Evolutionary conservation across 2,329 filamentous ascomycete genomes (phyloP).

Genomic region (Fusarium burgessii): DNA sequence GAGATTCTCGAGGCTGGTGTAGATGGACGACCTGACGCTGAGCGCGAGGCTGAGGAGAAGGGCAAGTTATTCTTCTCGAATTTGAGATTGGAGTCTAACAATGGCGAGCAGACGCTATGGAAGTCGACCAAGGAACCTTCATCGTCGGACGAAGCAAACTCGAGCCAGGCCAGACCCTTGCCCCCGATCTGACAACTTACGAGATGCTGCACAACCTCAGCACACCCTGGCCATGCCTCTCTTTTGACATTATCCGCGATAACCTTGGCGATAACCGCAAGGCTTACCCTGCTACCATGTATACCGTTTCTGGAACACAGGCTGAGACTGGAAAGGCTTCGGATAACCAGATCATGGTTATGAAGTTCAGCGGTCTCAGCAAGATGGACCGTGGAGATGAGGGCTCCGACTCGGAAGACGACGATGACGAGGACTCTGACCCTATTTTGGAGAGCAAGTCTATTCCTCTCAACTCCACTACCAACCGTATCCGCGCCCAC

Average conservation of each 20-base stretch:
- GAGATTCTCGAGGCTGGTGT: constrained; percentile 95
- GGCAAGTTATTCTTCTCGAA: constrained; percentile 46
- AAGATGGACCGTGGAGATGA: constrained; percentile 81
- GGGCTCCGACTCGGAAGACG: constrained; percentile 77
- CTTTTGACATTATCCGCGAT: constrained; percentile 92
- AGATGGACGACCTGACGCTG: constrained; percentile 90
- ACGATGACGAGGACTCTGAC: constrained; percentile 82
- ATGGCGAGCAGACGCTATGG: constrained; percentile 75
- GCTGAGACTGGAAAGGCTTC: constrained; percentile 79
- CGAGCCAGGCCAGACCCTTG: constrained; percentile 88
- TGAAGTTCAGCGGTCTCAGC: constrained; percentile 94
- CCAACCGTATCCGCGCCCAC: constrained; percentile 91
- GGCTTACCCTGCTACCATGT: constrained; percentile 95
- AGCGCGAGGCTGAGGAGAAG: constrained; percentile 90
- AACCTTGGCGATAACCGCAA: constrained; percentile 88
- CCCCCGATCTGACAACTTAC: constrained; percentile 94
- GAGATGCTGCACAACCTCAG: constrained; percentile 96
- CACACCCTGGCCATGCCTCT: constrained; percentile 96
- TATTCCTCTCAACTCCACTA: constrained; percentile 87
- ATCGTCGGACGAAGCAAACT: constrained; percentile 95
- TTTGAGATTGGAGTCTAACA: background rate
- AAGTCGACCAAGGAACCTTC: constrained; percentile 93
- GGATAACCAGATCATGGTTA: constrained; percentile 94
- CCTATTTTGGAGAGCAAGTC: constrained; percentile 93
- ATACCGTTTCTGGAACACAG: constrained; percentile 94